phyloP scores from a whole-genome alignment of 306 rosid genomes.

The Acacia melanoxylon region DNA sequence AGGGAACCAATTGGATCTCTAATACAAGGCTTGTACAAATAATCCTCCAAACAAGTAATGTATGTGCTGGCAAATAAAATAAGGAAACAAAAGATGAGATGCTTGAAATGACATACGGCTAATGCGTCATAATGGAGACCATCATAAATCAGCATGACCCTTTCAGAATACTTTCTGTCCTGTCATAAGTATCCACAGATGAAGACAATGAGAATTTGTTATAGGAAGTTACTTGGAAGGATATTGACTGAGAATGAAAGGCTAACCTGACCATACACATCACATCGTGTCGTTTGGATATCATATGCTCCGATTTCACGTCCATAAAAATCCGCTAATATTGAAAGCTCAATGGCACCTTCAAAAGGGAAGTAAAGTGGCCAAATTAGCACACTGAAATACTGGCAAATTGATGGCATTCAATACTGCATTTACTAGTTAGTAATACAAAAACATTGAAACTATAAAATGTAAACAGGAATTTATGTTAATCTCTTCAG shows the following conservation, averaged over 20 bases:
- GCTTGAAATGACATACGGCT: slow-evolving; percentile 59
- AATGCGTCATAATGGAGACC: slow-evolving; percentile 97
- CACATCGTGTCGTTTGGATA: slow-evolving; percentile 90
- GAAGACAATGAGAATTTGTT: slow-evolving; percentile 18
- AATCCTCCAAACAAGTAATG: background rate
- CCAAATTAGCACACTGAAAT: slow-evolving; percentile 29
- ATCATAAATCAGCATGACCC: slow-evolving; percentile 87
- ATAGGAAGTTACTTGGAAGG: slow-evolving; percentile 23
- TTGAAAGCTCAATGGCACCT: slow-evolving; percentile 98
- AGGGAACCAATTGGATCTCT: background rate
- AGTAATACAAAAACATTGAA: background rate
- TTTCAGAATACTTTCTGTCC: slow-evolving; percentile 72
- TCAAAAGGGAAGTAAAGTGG: slow-evolving; percentile 28
- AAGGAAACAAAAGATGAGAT: background rate
- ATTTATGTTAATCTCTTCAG: slow-evolving; percentile 3
- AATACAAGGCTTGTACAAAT: background rate
- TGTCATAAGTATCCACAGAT: slow-evolving; percentile 44
- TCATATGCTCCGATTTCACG: slow-evolving; percentile 96
- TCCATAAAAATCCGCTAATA: slow-evolving; percentile 81
- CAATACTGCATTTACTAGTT: background rate
- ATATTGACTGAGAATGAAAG: slow-evolving; percentile 15
- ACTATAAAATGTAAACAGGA: slow-evolving; percentile 21
- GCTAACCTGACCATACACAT: slow-evolving; percentile 95
- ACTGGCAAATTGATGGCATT: slow-evolving; percentile 1
- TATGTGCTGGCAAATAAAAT: background rate